A percentile compares a stretch with the other conserved stretches of the same genome.
phyloP scores from a whole-genome alignment of 164 flowering plant genomes.

The Piper longum region DNA sequence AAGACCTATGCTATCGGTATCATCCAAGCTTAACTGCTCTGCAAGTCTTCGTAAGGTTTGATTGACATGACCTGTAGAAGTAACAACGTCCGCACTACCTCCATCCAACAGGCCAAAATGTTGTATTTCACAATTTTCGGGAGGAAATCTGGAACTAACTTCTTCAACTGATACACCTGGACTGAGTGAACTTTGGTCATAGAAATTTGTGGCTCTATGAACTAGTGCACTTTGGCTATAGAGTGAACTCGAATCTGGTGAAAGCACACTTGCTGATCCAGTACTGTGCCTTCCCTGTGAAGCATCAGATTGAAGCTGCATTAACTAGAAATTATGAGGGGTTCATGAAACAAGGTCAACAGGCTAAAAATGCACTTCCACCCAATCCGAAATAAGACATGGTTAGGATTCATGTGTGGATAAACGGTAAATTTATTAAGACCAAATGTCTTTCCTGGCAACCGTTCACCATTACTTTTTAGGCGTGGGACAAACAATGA shows the following conservation, averaged over 20 bases:
- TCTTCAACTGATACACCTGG: constrained; percentile 44
- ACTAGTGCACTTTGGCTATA: constrained; percentile 28
- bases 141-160: constrained; percentile 35
- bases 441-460: too few relatives aligned
- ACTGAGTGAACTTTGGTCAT: constrained; percentile 26
- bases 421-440: too few relatives aligned
- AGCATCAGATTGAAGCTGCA: constrained; percentile 4
- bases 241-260: constrained; percentile 32
- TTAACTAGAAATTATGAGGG: too few relatives aligned
- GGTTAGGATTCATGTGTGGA: too few relatives aligned
- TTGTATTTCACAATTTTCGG: constrained; percentile 17
- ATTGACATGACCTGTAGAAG: constrained; percentile 24
- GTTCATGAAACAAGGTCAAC: too few relatives aligned
- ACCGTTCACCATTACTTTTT: too few relatives aligned
- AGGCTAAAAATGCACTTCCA: too few relatives aligned
- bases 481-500: too few relatives aligned
- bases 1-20: constrained; percentile 21
- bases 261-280: constrained; percentile 22
- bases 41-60: constrained; percentile 53
- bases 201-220: constrained; percentile 21
- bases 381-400: too few relatives aligned
- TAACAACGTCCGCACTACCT: constrained; percentile 15
- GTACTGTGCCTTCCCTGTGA: constrained; percentile 45
- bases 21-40: constrained; percentile 73
- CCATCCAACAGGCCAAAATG: constrained; percentile 6